Evolutionary conservation across 2,329 filamentous ascomycete species (phyloP).

Genomic region (Colletotrichum tanaceti): DNA sequence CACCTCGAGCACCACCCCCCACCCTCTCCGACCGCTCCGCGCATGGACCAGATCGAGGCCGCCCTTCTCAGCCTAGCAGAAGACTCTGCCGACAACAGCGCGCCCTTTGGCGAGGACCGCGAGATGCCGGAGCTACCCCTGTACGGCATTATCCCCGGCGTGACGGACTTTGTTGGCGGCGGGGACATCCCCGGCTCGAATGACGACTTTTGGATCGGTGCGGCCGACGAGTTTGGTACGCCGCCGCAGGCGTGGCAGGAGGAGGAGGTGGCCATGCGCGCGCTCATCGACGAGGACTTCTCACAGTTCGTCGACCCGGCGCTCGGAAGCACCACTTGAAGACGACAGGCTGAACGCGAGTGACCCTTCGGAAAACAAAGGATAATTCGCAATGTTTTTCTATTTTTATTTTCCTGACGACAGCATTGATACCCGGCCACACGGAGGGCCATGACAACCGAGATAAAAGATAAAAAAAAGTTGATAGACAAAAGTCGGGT

Average conservation of each 20-base stretch:
- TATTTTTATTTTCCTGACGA: constrained; percentile 14
- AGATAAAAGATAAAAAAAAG: constrained; percentile 7
- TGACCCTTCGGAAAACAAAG: background rate
- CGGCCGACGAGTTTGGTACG: constrained; percentile 48
- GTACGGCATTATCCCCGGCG: constrained; percentile 33
- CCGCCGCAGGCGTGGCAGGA: constrained; percentile 53
- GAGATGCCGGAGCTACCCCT: constrained; percentile 40
- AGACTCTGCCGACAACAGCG: constrained; percentile 25
- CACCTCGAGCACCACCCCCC: constrained; percentile 55
- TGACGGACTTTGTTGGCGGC: constrained; percentile 19
- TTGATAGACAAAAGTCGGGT: constrained; percentile 15
- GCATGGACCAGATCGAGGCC: constrained; percentile 38
- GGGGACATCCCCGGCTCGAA: constrained; percentile 21
- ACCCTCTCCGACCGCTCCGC: constrained; percentile 11
- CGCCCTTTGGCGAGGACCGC: constrained; percentile 27
- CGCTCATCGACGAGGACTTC: constrained; percentile 47
- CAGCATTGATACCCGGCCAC: constrained; percentile 38
- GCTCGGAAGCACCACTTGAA: constrained; percentile 26
- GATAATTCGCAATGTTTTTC: constrained; percentile 2
- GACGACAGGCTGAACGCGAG: background rate
- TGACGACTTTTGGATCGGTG: constrained; percentile 48
- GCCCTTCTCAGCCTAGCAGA: constrained; percentile 40
- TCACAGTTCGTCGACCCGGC: constrained; percentile 38
- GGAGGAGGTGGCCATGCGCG: constrained; percentile 58
- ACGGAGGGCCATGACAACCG: constrained; percentile 19